These are phyloP conservation scores for Saksenaea vasiformis DNA, from an alignment of 371 early-diverging fungal species.

Conservation along the genomic window DNA sequence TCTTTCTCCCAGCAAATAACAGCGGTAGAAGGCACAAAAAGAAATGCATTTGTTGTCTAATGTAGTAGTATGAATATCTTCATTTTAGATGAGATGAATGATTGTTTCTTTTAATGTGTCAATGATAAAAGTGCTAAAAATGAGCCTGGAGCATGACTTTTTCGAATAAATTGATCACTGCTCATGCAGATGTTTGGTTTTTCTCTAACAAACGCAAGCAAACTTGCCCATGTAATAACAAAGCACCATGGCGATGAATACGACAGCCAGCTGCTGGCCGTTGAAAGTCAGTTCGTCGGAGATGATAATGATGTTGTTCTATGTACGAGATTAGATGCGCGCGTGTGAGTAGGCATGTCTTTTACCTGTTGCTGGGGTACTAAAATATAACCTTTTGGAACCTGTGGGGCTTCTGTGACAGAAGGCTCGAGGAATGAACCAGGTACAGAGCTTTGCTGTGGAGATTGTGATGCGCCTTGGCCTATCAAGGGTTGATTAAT, in stretches of 20 bases:
- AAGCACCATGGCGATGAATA: constrained; percentile 51
- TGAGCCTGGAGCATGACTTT: neutral
- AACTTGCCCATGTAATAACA: constrained; percentile 57
- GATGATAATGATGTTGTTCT: constrained; percentile 46
- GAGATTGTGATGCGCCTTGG: neutral
- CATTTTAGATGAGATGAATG: neutral
- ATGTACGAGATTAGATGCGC: neutral
- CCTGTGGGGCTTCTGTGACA: constrained; percentile 12
- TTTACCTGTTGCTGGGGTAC: constrained; percentile 48
- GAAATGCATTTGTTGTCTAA: no score
- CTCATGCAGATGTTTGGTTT: neutral
- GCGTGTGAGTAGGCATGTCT: neutral
- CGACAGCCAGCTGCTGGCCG: constrained; percentile 49
- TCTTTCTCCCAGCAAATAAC: no score
- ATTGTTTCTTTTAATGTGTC: neutral
- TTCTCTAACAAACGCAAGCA: constrained; percentile 28
- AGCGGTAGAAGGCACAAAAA: no score
- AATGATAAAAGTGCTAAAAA: neutral
- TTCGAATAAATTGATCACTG: neutral
- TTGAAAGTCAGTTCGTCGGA: constrained; percentile 53
- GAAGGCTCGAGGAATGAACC: neutral
- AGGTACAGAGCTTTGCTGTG: neutral
- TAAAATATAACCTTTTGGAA: constrained; percentile 50
- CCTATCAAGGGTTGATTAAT: neutral
- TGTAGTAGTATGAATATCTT: no score